Percentiles rank a stretch among this genome's conserved stretches.
phyloP scores from a whole-genome alignment of 2,329 filamentous ascomycete species.

The Pseudogymnoascus sp. region DNA sequence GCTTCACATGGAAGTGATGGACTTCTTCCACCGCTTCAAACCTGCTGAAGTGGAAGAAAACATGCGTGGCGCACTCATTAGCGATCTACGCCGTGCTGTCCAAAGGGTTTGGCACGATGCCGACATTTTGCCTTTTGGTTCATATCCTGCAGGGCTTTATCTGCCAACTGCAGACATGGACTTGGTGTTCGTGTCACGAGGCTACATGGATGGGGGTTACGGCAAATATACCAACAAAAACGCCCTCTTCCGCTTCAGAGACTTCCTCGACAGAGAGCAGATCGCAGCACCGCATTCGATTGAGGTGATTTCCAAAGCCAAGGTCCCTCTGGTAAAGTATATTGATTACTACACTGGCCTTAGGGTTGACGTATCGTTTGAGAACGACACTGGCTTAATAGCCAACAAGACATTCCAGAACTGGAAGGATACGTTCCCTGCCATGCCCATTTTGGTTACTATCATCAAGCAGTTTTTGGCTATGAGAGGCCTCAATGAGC shows the following conservation, averaged over 20 bases:
- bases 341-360: conserved; percentile 69
- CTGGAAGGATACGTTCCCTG: conserved; percentile 75
- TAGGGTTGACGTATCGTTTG: conserved; percentile 88
- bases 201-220: conserved; percentile 47
- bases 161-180: conserved; percentile 86
- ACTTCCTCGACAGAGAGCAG: conserved; percentile 46
- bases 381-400: conserved; percentile 73
- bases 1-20: conserved; percentile 80
- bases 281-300: conserved; percentile 53
- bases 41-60: conserved; percentile 70
- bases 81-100: conserved; percentile 57
- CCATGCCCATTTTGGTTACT: conserved; percentile 78
- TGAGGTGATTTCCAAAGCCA: conserved; percentile 64
- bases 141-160: conserved; percentile 75
- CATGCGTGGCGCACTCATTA: conserved; percentile 65
- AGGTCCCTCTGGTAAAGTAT: conserved; percentile 89
- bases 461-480: conserved; percentile 87
- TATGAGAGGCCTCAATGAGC: conserved; percentile 87
- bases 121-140: conserved; percentile 74
- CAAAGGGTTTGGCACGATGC: conserved; percentile 50
- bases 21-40: conserved; percentile 79
- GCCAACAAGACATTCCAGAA: conserved; percentile 72
- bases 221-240: conserved; percentile 30
- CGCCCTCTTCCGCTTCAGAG: conserved; percentile 53
- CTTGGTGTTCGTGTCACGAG: conserved; percentile 65